Conservation (phyloP, 306 rosid species). For the Vigna trinervia region DNA sequence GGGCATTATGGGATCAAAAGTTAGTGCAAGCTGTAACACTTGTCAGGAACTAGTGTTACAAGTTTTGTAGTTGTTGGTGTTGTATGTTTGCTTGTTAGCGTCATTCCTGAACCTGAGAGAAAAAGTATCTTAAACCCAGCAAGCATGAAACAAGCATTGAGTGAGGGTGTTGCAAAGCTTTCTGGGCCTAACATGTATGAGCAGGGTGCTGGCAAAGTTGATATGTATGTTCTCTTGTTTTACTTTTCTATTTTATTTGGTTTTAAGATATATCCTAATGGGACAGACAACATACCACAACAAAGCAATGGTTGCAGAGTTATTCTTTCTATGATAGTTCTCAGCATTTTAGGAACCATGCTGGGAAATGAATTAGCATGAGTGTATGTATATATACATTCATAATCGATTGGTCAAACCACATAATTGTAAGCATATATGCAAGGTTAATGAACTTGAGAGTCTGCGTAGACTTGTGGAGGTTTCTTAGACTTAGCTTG, state of each 20-base stretch:
- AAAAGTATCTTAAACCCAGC: slow-evolving; percentile 86
- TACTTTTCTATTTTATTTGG: slow-evolving; percentile 29
- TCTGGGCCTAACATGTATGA: slow-evolving; percentile 89
- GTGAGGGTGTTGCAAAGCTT: slow-evolving; percentile 95
- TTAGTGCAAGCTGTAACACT: slow-evolving; percentile 91
- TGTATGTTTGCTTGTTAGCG: slow-evolving; percentile 94
- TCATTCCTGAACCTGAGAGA: slow-evolving; percentile 77
- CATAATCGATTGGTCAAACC: not conserved
- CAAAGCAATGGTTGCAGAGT: not conserved
- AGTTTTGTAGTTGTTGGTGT: slow-evolving; percentile 98
- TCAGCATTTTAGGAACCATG: not conserved
- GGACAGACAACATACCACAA: not conserved
- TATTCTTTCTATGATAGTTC: not conserved
- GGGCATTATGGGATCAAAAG: slow-evolving; percentile 96
- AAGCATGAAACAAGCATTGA: slow-evolving; percentile 98
- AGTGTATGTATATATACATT: not conserved
- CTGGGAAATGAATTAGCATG: not conserved
- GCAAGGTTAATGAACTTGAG: too few relatives aligned
- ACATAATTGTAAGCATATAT: not conserved
- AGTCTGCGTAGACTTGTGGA: too few relatives aligned
- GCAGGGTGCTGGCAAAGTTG: slow-evolving; percentile 98
- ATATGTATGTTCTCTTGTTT: slow-evolving; percentile 70
- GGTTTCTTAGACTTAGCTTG: too few relatives aligned
- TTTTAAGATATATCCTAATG: slow-evolving; percentile 24
- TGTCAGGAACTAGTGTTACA: slow-evolving; percentile 98